phyloP scores from a whole-genome alignment of 1,284 basidiomycete genomes.

The Sanghuangporus weigelae region DNA sequence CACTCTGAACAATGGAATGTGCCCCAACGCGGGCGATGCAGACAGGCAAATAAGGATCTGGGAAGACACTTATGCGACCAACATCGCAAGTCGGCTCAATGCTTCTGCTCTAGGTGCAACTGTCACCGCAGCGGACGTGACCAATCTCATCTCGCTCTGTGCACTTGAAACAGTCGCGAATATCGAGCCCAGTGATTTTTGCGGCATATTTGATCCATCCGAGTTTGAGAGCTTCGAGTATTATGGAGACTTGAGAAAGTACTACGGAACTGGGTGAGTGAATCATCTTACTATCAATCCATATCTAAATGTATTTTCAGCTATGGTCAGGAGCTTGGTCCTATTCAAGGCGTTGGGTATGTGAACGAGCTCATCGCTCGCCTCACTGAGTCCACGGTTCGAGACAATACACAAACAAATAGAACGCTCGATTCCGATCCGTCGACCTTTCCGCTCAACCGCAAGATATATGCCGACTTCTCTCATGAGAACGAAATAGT shows the following conservation, averaged over 20 bases:
- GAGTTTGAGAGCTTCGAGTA: constrained; percentile 70
- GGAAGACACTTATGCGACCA: constrained; percentile 48
- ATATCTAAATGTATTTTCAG: constrained; percentile 28
- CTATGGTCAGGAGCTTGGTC: constrained; percentile 62
- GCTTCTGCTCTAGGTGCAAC: constrained; percentile 54
- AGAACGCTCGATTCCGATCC: constrained; percentile 64
- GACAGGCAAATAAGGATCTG: constrained; percentile 44
- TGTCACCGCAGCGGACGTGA: constrained; percentile 51
- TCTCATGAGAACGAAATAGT: constrained; percentile 81
- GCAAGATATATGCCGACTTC: constrained; percentile 69
- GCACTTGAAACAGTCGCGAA: constrained; percentile 66
- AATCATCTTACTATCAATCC: background rate
- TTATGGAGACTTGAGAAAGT: constrained; percentile 70
- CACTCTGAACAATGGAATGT: constrained; percentile 69
- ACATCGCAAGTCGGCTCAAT: constrained; percentile 62
- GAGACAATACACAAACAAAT: constrained; percentile 75
- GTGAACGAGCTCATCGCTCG: constrained; percentile 81
- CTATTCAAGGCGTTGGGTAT: constrained; percentile 76
- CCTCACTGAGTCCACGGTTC: constrained; percentile 55
- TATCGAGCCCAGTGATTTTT: constrained; percentile 59
- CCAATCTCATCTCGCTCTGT: constrained; percentile 68
- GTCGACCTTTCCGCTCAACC: constrained; percentile 67
- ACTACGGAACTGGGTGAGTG: constrained; percentile 65
- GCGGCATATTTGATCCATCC: constrained; percentile 51
- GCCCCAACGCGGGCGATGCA: constrained; percentile 49